Evolutionary conservation across 2,329 filamentous ascomycete species (phyloP).

Genomic region (Magnaporthiopsis rhizophila): DNA sequence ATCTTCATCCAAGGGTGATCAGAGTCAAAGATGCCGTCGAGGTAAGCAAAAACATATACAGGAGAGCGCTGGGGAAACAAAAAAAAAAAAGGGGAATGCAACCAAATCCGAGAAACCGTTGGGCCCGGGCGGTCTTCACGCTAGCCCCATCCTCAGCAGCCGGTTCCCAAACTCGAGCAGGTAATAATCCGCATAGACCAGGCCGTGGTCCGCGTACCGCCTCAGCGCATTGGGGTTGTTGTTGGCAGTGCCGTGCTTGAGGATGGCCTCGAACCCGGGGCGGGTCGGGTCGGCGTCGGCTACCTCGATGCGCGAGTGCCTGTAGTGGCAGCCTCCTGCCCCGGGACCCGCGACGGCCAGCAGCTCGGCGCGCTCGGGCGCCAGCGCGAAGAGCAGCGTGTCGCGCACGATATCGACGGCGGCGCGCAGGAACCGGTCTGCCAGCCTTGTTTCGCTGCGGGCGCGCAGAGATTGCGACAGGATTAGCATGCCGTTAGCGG

Average conservation of each 20-base stretch:
- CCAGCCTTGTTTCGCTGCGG: conserved; percentile 13
- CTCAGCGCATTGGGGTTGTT: conserved; percentile 18
- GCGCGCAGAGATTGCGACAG: conserved; percentile 24
- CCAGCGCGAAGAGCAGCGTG: conserved; percentile 20
- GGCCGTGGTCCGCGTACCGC: conserved; percentile 24
- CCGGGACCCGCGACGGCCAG: background rate
- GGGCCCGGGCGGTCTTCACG: conserved; percentile 2
- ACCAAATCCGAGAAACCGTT: no score
- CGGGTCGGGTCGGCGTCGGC: conserved; percentile 11
- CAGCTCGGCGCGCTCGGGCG: conserved; percentile 10
- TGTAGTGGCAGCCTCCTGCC: background rate
- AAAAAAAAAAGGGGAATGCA: background rate
- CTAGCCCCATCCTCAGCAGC: conserved; percentile 25
- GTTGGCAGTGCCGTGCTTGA: conserved; percentile 23
- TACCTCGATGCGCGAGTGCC: conserved; percentile 5
- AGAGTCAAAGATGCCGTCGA: background rate
- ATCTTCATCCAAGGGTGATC: no score
- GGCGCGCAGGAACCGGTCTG: conserved; percentile 17
- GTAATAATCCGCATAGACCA: conserved; percentile 40
- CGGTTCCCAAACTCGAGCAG: conserved; percentile 36
- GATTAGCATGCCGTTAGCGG: conserved; percentile 33
- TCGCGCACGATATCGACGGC: conserved; percentile 24
- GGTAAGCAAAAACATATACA: background rate
- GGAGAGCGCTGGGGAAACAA: background rate
- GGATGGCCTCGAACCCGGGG: conserved; percentile 18